These are phyloP conservation scores for Flaveria robusta DNA, from an alignment of 129 eudicot species.

Conservation along the genomic window DNA sequence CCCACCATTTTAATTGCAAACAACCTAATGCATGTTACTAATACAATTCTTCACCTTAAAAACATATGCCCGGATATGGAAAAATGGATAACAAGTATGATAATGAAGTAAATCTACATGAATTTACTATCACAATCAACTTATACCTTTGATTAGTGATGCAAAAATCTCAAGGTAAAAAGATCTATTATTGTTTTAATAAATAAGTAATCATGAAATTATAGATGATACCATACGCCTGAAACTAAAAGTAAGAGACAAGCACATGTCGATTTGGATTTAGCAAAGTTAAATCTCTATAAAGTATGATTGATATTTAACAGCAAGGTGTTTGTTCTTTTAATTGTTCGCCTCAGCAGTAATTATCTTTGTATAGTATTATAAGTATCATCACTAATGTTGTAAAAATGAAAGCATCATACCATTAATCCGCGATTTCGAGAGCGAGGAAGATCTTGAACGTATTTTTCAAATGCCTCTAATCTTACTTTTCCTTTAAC, in stretches of 20 bases:
- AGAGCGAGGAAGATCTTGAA: slow-evolving; percentile 85
- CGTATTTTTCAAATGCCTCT: slow-evolving; percentile 76
- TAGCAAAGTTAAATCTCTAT: slow-evolving; percentile 2
- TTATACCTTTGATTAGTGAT: not conserved
- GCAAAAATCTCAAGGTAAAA: too few species aligned
- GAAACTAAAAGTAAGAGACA: not conserved
- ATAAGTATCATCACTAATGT: slow-evolving; percentile 9
- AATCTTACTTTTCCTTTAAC: slow-evolving; percentile 80
- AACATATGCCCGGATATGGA: not conserved
- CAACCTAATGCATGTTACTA: not conserved
- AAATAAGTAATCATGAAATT: not conserved
- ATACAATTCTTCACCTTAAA: slow-evolving; percentile 1
- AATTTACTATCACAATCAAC: not conserved
- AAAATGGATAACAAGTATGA: not conserved
- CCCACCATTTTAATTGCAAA: not conserved
- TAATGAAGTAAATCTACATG: not conserved
- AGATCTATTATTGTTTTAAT: not conserved
- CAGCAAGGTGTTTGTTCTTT: slow-evolving; percentile 7
- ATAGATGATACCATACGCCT: not conserved
- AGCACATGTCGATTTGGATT: not conserved
- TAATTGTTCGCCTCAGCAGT: slow-evolving; percentile 19
- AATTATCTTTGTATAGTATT: not conserved
- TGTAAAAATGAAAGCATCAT: slow-evolving; percentile 32
- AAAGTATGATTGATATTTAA: not conserved
- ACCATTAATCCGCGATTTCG: slow-evolving; percentile 82